A percentile compares a stretch with the other conserved stretches of the same genome.
phyloP scores from a whole-genome alignment of 2,329 filamentous ascomycete species.

The Pseudocercospora fuligena region DNA sequence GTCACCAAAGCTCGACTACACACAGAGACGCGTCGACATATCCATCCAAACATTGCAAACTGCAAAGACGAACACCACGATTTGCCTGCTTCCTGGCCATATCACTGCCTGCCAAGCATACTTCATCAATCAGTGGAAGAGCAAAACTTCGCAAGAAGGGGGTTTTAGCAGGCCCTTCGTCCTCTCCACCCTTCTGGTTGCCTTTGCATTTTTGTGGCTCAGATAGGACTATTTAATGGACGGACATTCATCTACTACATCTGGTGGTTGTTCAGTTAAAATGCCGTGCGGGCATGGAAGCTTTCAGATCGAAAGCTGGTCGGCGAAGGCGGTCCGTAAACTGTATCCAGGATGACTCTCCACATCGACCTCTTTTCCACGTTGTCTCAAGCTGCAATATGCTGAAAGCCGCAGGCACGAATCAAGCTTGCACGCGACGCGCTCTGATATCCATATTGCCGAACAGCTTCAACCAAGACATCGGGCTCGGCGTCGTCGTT shows the following conservation, averaged over 20 bases:
- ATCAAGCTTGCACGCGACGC: too few species aligned
- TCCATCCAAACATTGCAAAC: neutral
- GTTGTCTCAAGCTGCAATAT: too few species aligned
- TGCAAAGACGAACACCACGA: slow-evolving; percentile 45
- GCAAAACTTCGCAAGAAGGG: slow-evolving; percentile 38
- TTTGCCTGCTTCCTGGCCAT: slow-evolving; percentile 57
- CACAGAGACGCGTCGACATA: slow-evolving; percentile 4
- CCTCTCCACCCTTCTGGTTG: slow-evolving; percentile 56
- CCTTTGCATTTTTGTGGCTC: slow-evolving; percentile 43
- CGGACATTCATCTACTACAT: slow-evolving; percentile 44
- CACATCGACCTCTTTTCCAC: too few species aligned
- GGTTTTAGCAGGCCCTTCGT: slow-evolving; percentile 59
- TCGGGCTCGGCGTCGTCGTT: too few species aligned
- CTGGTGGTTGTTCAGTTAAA: too few species aligned
- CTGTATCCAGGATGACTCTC: too few species aligned
- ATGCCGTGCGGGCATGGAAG: too few species aligned
- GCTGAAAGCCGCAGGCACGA: too few species aligned
- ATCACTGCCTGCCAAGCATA: slow-evolving; percentile 54
- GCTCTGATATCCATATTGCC: too few species aligned
- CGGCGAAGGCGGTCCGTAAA: too few species aligned
- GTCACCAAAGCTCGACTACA: neutral
- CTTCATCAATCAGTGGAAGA: slow-evolving; percentile 58
- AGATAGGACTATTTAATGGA: slow-evolving; percentile 54
- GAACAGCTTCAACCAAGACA: too few species aligned
- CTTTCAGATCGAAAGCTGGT: too few species aligned